Base-by-base conservation (phyloP, 768 basidiomycete species). In the Pisolithus tinctorius region DNA sequence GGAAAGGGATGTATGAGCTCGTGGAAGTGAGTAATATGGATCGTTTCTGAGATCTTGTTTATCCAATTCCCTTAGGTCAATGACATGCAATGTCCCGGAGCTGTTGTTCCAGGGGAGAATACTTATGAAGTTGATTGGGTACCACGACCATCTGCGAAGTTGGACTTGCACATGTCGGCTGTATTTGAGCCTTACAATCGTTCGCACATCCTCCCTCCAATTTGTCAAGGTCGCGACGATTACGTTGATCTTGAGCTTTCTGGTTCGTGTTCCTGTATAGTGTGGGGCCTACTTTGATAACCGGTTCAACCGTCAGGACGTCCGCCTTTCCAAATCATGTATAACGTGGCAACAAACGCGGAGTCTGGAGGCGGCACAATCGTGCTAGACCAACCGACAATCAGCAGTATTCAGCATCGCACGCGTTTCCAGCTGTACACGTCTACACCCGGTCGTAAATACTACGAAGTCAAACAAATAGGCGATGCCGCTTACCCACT, bases 321-420 rank as follows among this genome's bases (percentile, higher is more conserved):
- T 20, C 84, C 91, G n/a, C 93, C 93, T 0, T 97, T 94, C 79
- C 86, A 95, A 63, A 83, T 95, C 55, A 85, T 81, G 78, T 96
- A 94, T 67, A 88, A 90, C 57, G 81, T 92, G 49, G 89, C 86
- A 1, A 78, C 80, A 63, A 77, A 83, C 47, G 76, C 72, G 48
- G 86, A 84, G 8, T 71, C 73, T 16, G 86, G 88, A 4, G 83
- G 84, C 8, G 84, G 81, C 6, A 86, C 82, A 2, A 80, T 74
- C 54, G 74, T 91, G 44, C 70, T 88, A 29, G 87, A 84, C 51
- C 86, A 89, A 56, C 84, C 86, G 1, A 83, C 80, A 1, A 86
- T 93, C 71, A 90, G 84, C 67, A 91, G 90, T 62, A 89, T 93
- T 38, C 88, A 91, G 58, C 75, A 81, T 9, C 78, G 79, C 39